Evolutionary conservation across 129 eudicot genomes (phyloP).

Genomic region (Flaveria trinervia): DNA sequence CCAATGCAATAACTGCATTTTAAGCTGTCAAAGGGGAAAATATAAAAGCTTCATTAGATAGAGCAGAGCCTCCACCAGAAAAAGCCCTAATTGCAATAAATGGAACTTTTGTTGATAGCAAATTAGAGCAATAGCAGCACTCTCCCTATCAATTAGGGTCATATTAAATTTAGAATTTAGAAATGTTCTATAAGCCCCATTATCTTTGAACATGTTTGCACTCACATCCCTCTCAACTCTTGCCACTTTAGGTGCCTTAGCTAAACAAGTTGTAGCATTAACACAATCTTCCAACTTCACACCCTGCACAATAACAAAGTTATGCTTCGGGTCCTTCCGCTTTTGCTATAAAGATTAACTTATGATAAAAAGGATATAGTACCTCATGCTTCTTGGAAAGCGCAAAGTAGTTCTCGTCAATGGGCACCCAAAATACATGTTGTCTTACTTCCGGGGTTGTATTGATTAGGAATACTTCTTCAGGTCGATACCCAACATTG

Average conservation of each 20-base stretch:
- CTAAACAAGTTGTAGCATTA: slow-evolving; percentile 55
- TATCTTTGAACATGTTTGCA: slow-evolving; percentile 58
- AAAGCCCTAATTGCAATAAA: slow-evolving; percentile 66
- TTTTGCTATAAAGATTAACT: not conserved
- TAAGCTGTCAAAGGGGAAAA: slow-evolving; percentile 63
- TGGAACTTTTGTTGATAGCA: slow-evolving; percentile 58
- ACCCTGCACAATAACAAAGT: slow-evolving; percentile 23
- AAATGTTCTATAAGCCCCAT: slow-evolving; percentile 62
- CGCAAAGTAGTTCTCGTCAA: slow-evolving; percentile 41
- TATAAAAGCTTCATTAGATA: slow-evolving; percentile 56
- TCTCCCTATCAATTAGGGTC: slow-evolving; percentile 76
- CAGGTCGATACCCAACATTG: slow-evolving; percentile 69
- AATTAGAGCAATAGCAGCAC: slow-evolving; percentile 69
- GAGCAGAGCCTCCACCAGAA: slow-evolving; percentile 65
- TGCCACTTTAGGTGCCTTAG: slow-evolving; percentile 50
- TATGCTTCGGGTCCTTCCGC: not conserved
- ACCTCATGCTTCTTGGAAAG: slow-evolving; percentile 60
- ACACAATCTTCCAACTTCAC: slow-evolving; percentile 56
- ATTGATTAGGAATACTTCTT: slow-evolving; percentile 59
- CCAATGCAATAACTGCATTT: slow-evolving; percentile 57
- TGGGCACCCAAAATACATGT: slow-evolving; percentile 68
- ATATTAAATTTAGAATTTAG: slow-evolving; percentile 42
- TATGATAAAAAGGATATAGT: not conserved
- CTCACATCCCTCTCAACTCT: slow-evolving; percentile 59
- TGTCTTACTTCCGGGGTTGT: slow-evolving; percentile 65